These are phyloP conservation scores for Heritiera littoralis DNA, from an alignment of 345 rosid species.

Conservation along the genomic window DNA sequence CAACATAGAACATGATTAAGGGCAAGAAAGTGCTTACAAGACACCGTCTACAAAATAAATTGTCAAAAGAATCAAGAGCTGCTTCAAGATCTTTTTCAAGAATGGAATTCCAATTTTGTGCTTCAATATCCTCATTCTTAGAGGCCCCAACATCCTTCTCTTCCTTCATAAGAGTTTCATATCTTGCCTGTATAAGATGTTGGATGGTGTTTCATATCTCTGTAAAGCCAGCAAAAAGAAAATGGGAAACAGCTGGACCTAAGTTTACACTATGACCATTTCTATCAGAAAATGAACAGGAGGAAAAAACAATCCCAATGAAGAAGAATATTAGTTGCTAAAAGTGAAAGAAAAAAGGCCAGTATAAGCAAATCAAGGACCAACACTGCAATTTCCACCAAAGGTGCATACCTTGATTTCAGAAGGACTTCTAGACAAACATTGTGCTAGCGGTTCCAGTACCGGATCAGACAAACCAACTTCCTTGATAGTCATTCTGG, in stretches of 20 bases:
- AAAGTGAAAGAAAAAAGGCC: neutral
- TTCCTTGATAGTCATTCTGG: constrained; percentile 81
- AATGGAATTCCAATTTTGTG: constrained; percentile 57
- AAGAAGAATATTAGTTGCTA: constrained; percentile 15
- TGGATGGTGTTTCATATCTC: constrained; percentile 95
- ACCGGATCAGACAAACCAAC: constrained; percentile 71
- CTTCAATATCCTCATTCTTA: constrained; percentile 50
- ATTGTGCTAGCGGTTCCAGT: constrained; percentile 63
- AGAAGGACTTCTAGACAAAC: constrained; percentile 62
- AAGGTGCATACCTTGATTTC: constrained; percentile 78
- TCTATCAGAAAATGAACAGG: constrained; percentile 30
- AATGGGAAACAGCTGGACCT: constrained; percentile 88
- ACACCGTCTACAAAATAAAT: constrained; percentile 95
- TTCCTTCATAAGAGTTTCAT: constrained; percentile 66
- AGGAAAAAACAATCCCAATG: constrained; percentile 1
- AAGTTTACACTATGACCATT: constrained; percentile 65
- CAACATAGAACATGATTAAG: constrained; percentile 14
- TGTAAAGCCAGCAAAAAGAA: constrained; percentile 73
- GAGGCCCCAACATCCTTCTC: constrained; percentile 51
- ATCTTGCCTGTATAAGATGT: constrained; percentile 99
- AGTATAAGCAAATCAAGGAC: constrained; percentile 16
- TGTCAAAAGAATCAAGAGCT: constrained; percentile 90
- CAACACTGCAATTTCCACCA: constrained; percentile 3
- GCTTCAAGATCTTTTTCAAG: constrained; percentile 35
- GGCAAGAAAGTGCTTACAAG: constrained; percentile 56